Evolutionary conservation across 192 early-diverging fungal genomes (phyloP).

Genomic region (Phlyctochytrium planicorne): DNA sequence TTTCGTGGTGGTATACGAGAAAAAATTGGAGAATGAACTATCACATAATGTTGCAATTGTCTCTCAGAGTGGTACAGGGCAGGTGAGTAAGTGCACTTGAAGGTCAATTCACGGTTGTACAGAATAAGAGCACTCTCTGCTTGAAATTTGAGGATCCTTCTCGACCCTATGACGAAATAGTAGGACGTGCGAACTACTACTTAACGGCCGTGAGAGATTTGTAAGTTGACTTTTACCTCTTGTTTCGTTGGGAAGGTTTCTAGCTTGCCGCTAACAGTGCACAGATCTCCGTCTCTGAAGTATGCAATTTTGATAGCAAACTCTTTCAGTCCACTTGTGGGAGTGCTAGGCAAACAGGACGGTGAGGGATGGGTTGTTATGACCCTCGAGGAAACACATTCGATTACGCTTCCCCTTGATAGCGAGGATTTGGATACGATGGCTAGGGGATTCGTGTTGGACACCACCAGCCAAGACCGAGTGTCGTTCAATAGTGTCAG

Average conservation of each 20-base stretch:
- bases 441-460: constrained; percentile 71
- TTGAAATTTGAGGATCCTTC: constrained; percentile 9
- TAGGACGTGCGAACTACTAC: too few relatives aligned
- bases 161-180: too few relatives aligned
- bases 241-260: too few relatives aligned
- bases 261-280: too few relatives aligned
- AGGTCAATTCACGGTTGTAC: constrained; percentile 38
- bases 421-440: constrained; percentile 57
- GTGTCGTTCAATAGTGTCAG: not conserved
- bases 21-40: constrained; percentile 50
- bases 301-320: not conserved
- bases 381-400: constrained; percentile 58
- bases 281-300: constrained; percentile 3
- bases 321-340: not conserved
- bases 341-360: constrained; percentile 44
- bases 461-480: constrained; percentile 61
- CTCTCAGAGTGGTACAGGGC: constrained; percentile 24
- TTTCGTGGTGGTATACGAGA: constrained; percentile 73
- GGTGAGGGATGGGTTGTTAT: constrained; percentile 65
- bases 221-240: too few relatives aligned
- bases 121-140: constrained; percentile 21
- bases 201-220: too few relatives aligned
- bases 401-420: constrained; percentile 59
- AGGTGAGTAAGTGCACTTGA: too few relatives aligned
- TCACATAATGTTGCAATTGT: not conserved